Evolutionary conservation across 2,329 filamentous ascomycete species (phyloP), one percentile per base, ranked within the genome.

Genomic region (Stemphylium vesicarium): DNA sequence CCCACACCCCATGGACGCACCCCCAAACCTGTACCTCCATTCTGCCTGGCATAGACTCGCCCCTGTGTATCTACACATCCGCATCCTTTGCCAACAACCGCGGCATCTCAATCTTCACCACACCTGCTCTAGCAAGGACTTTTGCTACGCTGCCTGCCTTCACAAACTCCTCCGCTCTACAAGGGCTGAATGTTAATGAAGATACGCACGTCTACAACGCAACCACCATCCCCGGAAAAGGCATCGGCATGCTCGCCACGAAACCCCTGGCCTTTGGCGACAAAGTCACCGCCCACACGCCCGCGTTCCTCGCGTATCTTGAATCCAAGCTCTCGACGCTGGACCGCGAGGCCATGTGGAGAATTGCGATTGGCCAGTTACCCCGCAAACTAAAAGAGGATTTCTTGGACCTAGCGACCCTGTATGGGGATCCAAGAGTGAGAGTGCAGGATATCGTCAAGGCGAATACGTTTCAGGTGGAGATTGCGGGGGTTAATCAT

Each of bases 71-170:
- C 3, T 75, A 72, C 52, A 74, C 71, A 10, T 60, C 59, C 35
- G 42, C 56, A 1, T 60, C 65, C 0, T 74, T 74, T 31, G 60
- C 54, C 31, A 38, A 60, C n/a, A 66, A 65, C 7, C 64, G 71
- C 1, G 72, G 73, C 2, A 74, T 75, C 3, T 71, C 72, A 0
- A 64, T 75, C 6, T 67, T 75, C 44, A 75, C 73, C 0, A 74
- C 71, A 0, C 72, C 70, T 11, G 37, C 29, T 1, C 39, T 74
- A 26, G 70, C 73, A 2, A 38, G 45, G 3, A 24, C 65, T 31
- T 61, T 72, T 18, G 59, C 59, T 8, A 41, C 51, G 0, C 52
- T 75, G 0, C 67, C 70, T 0, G 61, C 67, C 4, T 72, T 75
- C 43, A 52, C 59, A 1, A 38, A 63, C 11, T 52, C 62, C 1